Evolutionary conservation across 2,329 filamentous ascomycete genomes (phyloP).

Genomic region (Calonectria pseudoreteaudii): DNA sequence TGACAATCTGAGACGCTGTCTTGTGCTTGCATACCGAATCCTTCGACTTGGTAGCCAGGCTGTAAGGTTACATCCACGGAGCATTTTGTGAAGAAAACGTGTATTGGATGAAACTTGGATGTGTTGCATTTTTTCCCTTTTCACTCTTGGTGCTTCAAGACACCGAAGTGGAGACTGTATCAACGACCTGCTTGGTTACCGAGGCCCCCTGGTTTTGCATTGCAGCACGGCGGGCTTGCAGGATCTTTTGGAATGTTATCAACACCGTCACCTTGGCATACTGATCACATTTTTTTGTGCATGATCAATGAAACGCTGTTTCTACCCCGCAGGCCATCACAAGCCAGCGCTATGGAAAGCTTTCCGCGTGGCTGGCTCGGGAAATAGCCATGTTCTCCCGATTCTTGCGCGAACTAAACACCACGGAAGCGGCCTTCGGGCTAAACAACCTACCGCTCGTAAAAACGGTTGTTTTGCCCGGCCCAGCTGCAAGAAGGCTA

Average conservation of each 20-base stretch:
- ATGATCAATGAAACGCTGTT: constrained; percentile 27
- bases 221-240: constrained; percentile 4
- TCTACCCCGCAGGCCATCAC: constrained; percentile 31
- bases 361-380: constrained; percentile 25
- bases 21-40: constrained; percentile 12
- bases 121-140: constrained; percentile 23
- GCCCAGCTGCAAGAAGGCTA: constrained; percentile 31
- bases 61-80: constrained; percentile 9
- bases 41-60: constrained; percentile 8
- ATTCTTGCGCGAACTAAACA: constrained; percentile 18
- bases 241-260: constrained; percentile 11
- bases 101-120: constrained; percentile 19
- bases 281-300: background rate
- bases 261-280: background rate
- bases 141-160: constrained; percentile 2
- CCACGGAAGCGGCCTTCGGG: constrained; percentile 16
- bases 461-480: constrained; percentile 21
- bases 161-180: constrained; percentile 13
- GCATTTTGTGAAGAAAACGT: constrained; percentile 16
- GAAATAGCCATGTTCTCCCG: constrained; percentile 24
- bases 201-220: background rate
- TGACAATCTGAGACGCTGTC: constrained; percentile 15
- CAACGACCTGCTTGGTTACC: constrained; percentile 7
- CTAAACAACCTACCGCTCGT: constrained; percentile 11
- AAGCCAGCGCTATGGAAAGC: constrained; percentile 7